Evolutionary conservation across 176 grass and related monocot genomes (phyloP), one percentile per base, ranked within the genome.

Genomic region (Aechmea fasciata): DNA sequence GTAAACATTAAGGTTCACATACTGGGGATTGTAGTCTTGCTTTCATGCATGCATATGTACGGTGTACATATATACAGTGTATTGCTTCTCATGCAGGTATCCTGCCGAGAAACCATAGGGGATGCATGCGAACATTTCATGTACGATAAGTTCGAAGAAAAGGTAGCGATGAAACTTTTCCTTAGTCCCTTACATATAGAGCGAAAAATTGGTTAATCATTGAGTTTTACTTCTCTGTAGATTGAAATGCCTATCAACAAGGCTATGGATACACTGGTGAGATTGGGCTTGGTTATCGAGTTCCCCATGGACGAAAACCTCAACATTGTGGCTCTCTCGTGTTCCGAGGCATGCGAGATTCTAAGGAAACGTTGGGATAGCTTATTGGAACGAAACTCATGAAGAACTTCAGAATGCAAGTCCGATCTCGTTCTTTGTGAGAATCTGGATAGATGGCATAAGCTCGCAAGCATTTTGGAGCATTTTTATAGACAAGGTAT

Each of bases 191-290:
- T 11, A 63, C 65, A 1, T 55, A 13, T 15, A 10, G 33, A 83
- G 33, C 14, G 57, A 15, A 47, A 48, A 33, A 67, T 70, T 12
- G 52, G 0, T 77, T 59, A 24, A 47, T 14, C 19, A 41, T 24
- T 1, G 7, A 29, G 12, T 11, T 72, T 67, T 77, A 12, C 48
- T 59, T 61, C 68, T 11, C 57, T 79, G 70, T 68, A 92, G 93
- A 92, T 92, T 72, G 93, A 97, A 73, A 97, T 97, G 93, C 89
- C 93, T 9, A 83, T 97, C 13, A 85, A 97, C 59, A 83, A 90
- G 78, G 93, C 86, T 65, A 78, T 90, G 79, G 82, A 92, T 47
- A 97, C 93, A 10, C 68, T 97, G 1, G 12, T 85, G 62, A 90
- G 86, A 26, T 63, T 97, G 70, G 88, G 80, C 5, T 63, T 97